phyloP scores from a whole-genome alignment of 148 eudicot species.

The Polygonum maritimum region DNA sequence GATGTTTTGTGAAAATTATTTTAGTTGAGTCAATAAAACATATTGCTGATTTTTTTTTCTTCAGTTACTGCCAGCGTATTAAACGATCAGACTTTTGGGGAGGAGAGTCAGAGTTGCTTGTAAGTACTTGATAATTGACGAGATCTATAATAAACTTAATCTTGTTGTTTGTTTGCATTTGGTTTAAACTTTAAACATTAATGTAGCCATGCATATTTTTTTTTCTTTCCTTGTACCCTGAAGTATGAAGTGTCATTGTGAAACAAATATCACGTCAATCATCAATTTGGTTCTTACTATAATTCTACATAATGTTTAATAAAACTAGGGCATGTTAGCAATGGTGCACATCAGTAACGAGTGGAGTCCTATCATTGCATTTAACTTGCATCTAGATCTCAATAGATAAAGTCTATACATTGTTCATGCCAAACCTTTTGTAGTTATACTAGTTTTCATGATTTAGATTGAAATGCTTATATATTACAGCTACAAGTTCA shows the following conservation, averaged over 20 bases:
- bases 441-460: background rate
- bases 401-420: background rate
- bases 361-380: background rate
- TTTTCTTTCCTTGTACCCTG: background rate
- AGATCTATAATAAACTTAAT: background rate
- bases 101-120: constrained; percentile 96
- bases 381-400: background rate
- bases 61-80: constrained; percentile 89
- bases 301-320: background rate
- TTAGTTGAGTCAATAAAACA: background rate
- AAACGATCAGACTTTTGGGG: constrained; percentile 91
- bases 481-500: background rate
- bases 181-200: background rate
- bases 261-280: background rate
- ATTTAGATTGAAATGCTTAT: background rate
- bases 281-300: background rate
- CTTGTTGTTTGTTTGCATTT: background rate
- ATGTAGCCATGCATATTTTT: background rate
- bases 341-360: background rate
- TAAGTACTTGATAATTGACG: constrained; percentile 26
- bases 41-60: constrained; percentile 3
- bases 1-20: background rate
- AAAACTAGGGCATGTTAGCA: background rate
- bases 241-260: background rate
- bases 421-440: background rate